A percentile compares a stretch with the other conserved stretches of the same genome.
Evolutionary conservation across 2,329 filamentous ascomycete genomes (phyloP).

Genomic region (Exophiala viscosa): DNA sequence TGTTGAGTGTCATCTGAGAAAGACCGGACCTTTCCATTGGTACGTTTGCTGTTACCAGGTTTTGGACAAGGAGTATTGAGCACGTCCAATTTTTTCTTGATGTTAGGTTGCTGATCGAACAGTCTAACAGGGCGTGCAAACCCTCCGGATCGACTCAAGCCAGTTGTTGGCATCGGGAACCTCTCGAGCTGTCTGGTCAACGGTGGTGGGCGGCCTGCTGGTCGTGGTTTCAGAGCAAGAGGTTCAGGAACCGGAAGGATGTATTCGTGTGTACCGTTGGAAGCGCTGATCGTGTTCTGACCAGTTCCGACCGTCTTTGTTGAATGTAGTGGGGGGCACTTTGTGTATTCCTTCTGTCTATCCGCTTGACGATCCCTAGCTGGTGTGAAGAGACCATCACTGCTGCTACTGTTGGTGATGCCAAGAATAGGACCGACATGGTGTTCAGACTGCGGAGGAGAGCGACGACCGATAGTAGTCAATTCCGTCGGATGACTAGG

Average conservation of each 20-base stretch:
- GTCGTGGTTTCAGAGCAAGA: slow-evolving; percentile 22
- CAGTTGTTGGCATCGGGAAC: slow-evolving; percentile 17
- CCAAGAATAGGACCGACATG: not conserved
- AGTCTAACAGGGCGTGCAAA: slow-evolving; percentile 22
- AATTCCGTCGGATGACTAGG: slow-evolving; percentile 10
- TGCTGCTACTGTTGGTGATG: slow-evolving; percentile 1
- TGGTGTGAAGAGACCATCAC: slow-evolving; percentile 21
- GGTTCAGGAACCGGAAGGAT: slow-evolving; percentile 27
- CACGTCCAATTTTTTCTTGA: slow-evolving; percentile 2
- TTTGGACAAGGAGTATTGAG: slow-evolving; percentile 14
- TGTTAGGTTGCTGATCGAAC: slow-evolving; percentile 14
- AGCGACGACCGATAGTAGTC: not conserved
- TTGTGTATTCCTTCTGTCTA: not conserved
- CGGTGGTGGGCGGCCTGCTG: slow-evolving; percentile 23
- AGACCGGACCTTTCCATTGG: not conserved
- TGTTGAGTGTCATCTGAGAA: not conserved
- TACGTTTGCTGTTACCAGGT: not conserved
- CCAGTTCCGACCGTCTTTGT: not conserved
- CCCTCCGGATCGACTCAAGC: slow-evolving; percentile 9
- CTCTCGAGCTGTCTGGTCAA: slow-evolving; percentile 23
- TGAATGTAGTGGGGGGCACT: not conserved
- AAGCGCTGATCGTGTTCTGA: slow-evolving; percentile 5
- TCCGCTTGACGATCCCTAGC: slow-evolving; percentile 3
- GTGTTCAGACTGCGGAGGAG: not conserved
- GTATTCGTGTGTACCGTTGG: slow-evolving; percentile 18